Conservation (phyloP, 495 filamentous ascomycete species). For the Podospora tetraspora region DNA sequence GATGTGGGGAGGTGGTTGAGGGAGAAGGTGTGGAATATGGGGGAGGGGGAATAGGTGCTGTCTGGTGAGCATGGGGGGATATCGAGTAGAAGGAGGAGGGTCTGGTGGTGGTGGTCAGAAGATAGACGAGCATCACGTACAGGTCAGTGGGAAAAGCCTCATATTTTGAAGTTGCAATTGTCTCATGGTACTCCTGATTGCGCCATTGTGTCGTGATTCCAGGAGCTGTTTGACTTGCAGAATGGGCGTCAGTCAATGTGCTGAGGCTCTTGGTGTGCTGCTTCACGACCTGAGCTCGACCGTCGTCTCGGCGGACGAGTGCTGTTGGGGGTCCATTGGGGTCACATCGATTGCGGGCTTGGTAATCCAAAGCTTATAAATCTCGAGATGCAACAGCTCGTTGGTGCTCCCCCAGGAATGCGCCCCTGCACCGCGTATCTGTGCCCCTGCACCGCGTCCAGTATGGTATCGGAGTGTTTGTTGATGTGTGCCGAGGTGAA, state of each 20-base stretch:
- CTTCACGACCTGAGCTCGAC: neutral
- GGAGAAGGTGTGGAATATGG: conserved; percentile 24
- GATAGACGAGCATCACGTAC: neutral
- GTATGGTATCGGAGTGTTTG: neutral
- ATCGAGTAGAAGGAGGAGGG: too few relatives aligned
- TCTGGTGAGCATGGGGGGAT: too few relatives aligned
- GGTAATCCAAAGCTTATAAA: neutral
- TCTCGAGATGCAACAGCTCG: neutral
- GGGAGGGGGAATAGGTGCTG: neutral
- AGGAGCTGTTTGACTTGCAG: neutral
- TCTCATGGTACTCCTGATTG: neutral
- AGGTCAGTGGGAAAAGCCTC: neutral
- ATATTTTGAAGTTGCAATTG: neutral
- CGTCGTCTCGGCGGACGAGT: neutral
- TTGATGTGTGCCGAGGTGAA: neutral
- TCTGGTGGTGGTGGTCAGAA: neutral
- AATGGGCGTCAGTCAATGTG: too few relatives aligned
- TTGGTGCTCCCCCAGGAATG: neutral
- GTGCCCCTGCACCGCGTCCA: neutral
- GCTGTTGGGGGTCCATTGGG: neutral
- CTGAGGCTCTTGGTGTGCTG: neutral
- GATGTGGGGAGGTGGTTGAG: conserved; percentile 30
- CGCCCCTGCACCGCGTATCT: neutral
- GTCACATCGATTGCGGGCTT: neutral
- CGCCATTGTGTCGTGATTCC: neutral